Percentiles rank a stretch among this genome's conserved stretches.
Conservation (phyloP, 768 basidiomycete species). For the Termitomyces sp. region DNA sequence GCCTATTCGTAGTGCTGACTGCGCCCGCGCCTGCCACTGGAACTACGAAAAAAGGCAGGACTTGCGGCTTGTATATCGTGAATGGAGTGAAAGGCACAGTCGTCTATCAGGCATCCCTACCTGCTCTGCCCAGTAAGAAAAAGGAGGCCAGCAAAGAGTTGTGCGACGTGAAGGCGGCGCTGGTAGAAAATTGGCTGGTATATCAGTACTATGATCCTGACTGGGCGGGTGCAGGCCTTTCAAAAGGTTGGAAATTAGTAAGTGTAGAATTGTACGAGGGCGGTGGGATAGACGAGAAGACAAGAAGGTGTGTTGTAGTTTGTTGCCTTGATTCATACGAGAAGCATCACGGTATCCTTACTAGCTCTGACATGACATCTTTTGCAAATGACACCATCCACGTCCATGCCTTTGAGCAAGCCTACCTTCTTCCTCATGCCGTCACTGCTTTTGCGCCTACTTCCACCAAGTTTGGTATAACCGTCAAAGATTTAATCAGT, state of each 20-base stretch:
- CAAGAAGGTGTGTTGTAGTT: constrained; percentile 48
- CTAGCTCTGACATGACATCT: constrained; percentile 42
- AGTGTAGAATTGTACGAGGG: constrained; percentile 92
- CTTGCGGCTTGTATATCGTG: constrained; percentile 70
- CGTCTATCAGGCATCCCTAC: constrained; percentile 60
- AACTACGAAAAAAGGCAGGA: constrained; percentile 10
- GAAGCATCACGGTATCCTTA: background rate
- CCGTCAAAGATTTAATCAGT: constrained; percentile 85
- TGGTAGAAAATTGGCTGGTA: constrained; percentile 92
- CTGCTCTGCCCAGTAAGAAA: constrained; percentile 23
- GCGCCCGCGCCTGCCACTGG: constrained; percentile 16
- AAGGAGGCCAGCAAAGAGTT: constrained; percentile 17
- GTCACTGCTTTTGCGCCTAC: constrained; percentile 72
- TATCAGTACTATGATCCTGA: constrained; percentile 78
- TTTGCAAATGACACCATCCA: constrained; percentile 45
- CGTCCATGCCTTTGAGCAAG: constrained; percentile 57
- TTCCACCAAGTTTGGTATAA: constrained; percentile 83
- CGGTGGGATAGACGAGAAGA: constrained; percentile 56
- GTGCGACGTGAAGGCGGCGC: constrained; percentile 62
- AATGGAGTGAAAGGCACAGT: constrained; percentile 75
- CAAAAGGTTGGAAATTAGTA: constrained; percentile 70
- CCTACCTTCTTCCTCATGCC: constrained; percentile 64
- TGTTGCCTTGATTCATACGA: background rate
- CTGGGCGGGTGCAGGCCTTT: constrained; percentile 32
- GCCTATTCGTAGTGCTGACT: constrained; percentile 65